Base-by-base conservation (phyloP, 306 rosid species). In the Lathyrus sativus region DNA sequence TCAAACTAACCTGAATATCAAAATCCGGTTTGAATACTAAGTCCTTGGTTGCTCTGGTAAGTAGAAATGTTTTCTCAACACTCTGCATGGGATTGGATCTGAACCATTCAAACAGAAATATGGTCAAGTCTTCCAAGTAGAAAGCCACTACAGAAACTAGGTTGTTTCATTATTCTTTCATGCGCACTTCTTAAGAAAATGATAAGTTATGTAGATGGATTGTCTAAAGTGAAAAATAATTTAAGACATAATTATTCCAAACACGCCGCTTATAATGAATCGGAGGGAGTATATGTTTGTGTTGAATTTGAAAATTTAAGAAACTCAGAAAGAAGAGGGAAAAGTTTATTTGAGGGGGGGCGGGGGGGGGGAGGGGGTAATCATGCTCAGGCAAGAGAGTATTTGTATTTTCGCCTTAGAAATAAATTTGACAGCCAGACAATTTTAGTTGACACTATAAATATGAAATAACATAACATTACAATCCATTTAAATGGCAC, bases 11-110 rank as follows among this genome's bases (percentile, higher is more conserved):
- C 97, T 95, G 99, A 83, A 95, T 79, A 59, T 90, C 99, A 69
- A 76, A 85, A 63, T 90, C 99, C 42, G 76, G 84, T 80, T 84
- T 93, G 7, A 88, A 82, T 65, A 85, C 28, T 19, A 85, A 59
- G 56, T 90, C 99, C 77, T 77, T 90, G 63, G 85, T 87, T 9
- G 80, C 82, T 78, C 93, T 90, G 0, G 87, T 66, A 38, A 95
- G 87, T 70, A 84, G 96, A 82, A 95, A 95, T 24, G 95, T 74
- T 83, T 69, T 90, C 57, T 95, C 99, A 83, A 87, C 81, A 74
- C 78, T 87, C 82, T 88, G 96, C 60, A 95, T 39, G 1, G 96
- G 95, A 53, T 87, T 95, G 54, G 88, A 57, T 19, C 99, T 95
- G 82, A 70, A 76, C 22, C 79, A 73, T 64, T 69, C 66, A 70